Evolutionary conservation across 805 yeast species (phyloP).

Genomic region (Suhomyces xylopsoci): DNA sequence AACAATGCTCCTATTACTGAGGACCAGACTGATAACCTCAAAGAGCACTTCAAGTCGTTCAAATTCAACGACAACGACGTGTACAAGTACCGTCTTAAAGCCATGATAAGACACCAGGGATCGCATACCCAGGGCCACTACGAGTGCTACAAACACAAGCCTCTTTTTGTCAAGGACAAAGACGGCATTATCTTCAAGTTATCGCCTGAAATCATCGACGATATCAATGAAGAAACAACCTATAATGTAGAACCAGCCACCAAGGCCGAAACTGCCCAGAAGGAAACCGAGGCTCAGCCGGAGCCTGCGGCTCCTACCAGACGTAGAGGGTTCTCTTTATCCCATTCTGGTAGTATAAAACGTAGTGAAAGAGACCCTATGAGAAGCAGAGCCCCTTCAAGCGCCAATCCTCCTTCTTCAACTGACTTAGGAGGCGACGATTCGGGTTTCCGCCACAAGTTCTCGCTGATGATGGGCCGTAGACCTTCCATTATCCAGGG

Average conservation of each 20-base stretch:
- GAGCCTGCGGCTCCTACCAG: background rate
- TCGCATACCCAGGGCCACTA: slow-evolving; percentile 88
- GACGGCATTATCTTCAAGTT: slow-evolving; percentile 41
- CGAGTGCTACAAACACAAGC: slow-evolving; percentile 81
- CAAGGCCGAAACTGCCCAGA: background rate
- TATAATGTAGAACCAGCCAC: background rate
- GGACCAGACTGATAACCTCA: slow-evolving; percentile 35
- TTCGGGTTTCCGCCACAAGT: slow-evolving; percentile 31
- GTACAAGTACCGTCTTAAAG: slow-evolving; percentile 56
- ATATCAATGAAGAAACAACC: slow-evolving; percentile 13
- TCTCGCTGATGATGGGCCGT: slow-evolving; percentile 42
- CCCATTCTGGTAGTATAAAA: slow-evolving; percentile 3
- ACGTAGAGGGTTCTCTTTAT: slow-evolving; percentile 6
- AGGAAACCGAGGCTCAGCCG: background rate
- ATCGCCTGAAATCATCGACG: slow-evolving; percentile 39
- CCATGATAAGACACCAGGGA: slow-evolving; percentile 83
- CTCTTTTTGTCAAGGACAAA: slow-evolving; percentile 48
- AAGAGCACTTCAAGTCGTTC: slow-evolving; percentile 34
- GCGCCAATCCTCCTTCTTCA: background rate
- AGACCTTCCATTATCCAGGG: slow-evolving; percentile 40
- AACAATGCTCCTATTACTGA: slow-evolving; percentile 37
- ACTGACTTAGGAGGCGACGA: background rate
- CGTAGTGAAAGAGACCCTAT: background rate
- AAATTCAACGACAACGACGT: slow-evolving; percentile 40
- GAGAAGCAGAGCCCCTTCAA: slow-evolving; percentile 3